Base-by-base conservation (phyloP, 2,329 filamentous ascomycete genomes). In the Orbilia blumenaviensis region DNA sequence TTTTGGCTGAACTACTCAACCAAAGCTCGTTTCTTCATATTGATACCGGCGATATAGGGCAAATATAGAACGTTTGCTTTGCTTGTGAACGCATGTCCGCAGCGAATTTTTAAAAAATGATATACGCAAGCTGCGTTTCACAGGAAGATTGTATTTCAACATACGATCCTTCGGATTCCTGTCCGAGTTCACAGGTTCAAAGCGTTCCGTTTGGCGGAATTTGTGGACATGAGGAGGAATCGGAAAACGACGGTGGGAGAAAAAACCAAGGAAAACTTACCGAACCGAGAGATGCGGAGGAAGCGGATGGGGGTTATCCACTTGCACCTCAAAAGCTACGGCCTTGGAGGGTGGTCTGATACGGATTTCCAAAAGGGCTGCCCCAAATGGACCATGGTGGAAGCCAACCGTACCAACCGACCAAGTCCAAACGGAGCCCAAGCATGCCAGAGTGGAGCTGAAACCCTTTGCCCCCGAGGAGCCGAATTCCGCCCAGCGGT, bases 1-100 rank as follows among this genome's bases (percentile, higher is more conserved):
- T 74, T 74, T 74, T 74, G 69, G 69, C 69, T 74, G 60, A 66
- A 66, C 42, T 74, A 54, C 34, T 74, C 66, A 62, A 74, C 69
- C 62, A 66, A 62, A 67, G 62, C 62, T 74, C 61, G 69, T 67
- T 23, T 46, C 54, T n/a, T 48, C 52, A 60, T 58, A 66, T 62
- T 60, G 32, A 29, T 18, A 8, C 23, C 62, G 38, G 10, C 42
- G 52, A 14, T 74, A 74, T 66, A 66, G 67, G 50, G 14, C 66
- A 44, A n/a, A 71, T 63, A 58, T 66, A 36, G 21, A 38, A 58
- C 36, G 41, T 23, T 34, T 10, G 52, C 21, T 23, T 34, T 10
- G 52, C 21, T 56, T 32, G 29, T n/a, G 6, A 23, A 12, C 23
- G 36, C 14, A 9, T 38, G 5, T 32, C 18, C 18, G 32, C 52